These are phyloP conservation scores for Diversispora eburnea DNA, from an alignment of 192 early-diverging fungal genomes.

Conservation along the genomic window DNA sequence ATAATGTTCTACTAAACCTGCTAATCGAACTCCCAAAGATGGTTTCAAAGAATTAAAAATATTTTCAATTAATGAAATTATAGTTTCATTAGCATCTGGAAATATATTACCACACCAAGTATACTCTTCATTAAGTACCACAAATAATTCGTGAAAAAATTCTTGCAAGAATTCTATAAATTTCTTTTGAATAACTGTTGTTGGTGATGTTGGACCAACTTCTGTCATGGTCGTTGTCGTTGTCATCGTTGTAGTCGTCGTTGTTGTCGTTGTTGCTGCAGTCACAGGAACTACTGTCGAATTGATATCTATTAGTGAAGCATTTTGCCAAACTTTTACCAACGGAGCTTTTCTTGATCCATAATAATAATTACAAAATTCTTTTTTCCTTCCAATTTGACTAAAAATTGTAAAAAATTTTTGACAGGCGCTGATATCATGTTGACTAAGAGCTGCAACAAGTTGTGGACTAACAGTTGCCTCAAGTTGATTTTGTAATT, in stretches of 20 bases:
- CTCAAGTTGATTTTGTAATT: slow-evolving; percentile 61
- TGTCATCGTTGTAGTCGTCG: background rate
- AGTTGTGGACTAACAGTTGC: slow-evolving; percentile 47
- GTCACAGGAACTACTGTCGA: background rate
- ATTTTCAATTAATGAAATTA: slow-evolving; percentile 49
- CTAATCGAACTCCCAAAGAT: slow-evolving; percentile 34
- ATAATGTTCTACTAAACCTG: slow-evolving; percentile 30
- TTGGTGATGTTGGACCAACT: background rate
- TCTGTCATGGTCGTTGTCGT: background rate
- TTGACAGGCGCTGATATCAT: slow-evolving; percentile 54
- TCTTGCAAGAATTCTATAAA: slow-evolving; percentile 39
- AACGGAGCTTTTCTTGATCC: slow-evolving; percentile 42
- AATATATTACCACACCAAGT: slow-evolving; percentile 57
- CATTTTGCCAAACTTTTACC: slow-evolving; percentile 46
- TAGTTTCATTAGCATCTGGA: slow-evolving; percentile 42
- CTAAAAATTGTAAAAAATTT: slow-evolving; percentile 53
- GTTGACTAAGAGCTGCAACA: slow-evolving; percentile 50
- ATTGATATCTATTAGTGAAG: slow-evolving; percentile 7
- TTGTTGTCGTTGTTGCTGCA: background rate
- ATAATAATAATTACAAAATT: slow-evolving; percentile 62
- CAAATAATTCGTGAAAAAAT: slow-evolving; percentile 55
- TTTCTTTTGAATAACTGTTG: slow-evolving; percentile 27
- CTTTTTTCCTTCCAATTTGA: slow-evolving; percentile 53
- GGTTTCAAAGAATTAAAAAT: slow-evolving; percentile 53
- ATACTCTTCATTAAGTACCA: slow-evolving; percentile 54